Evolutionary conservation across 2,329 filamentous ascomycete genomes (phyloP), one percentile per base, ranked within the genome.

Genomic region (Colletotrichum falcatum): DNA sequence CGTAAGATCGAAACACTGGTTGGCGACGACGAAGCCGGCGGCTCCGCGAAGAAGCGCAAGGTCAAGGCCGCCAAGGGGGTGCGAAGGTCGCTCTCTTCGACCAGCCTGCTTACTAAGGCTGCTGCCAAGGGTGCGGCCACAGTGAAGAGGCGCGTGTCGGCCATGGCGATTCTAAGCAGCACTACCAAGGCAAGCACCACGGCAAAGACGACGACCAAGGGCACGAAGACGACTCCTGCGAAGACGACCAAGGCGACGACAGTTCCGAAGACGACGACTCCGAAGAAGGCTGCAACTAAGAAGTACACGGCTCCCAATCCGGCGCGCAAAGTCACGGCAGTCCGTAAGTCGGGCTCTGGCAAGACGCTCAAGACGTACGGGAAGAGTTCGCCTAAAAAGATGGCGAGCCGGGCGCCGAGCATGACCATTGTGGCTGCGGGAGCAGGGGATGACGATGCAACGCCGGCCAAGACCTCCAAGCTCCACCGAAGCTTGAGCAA

Each of bases 1-100:
- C 82, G 88, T 70, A 90, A 90, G 80, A 77, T 88, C 3, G 84
- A 86, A 77, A 87, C 88, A 58, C 76, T 87, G 9, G 77, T 87
- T 5, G 85, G 82, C 0, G 83, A 83, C 8, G 76, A 77, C 16
- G 80, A 61, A 71, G 75, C 11, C 28, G 56, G 53, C 28, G 56
- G 56, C 28, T 39, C 61, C 33, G 55, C 68, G 12, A 74, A 74
- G 62, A 73, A 71, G 76, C 79, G 79, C 75, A 82, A 82, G 77
- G 75, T 79, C 28, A 76, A 78, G 58, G 68, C 77, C 4, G 76
- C 76, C 20, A 79, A 76, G 42, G 78, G 79, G 16, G 76, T 79
- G 26, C 82, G 81, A 73, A 74, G 76, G 46, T 78, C 79, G 2
- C 61, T 83, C 6, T 81, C 81, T 8, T 78, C 66, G 28, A 78